A percentile compares a stretch with the other conserved stretches of the same genome.
phyloP scores from a whole-genome alignment of 257 asterid genomes.

The Coffea eugenioides region DNA sequence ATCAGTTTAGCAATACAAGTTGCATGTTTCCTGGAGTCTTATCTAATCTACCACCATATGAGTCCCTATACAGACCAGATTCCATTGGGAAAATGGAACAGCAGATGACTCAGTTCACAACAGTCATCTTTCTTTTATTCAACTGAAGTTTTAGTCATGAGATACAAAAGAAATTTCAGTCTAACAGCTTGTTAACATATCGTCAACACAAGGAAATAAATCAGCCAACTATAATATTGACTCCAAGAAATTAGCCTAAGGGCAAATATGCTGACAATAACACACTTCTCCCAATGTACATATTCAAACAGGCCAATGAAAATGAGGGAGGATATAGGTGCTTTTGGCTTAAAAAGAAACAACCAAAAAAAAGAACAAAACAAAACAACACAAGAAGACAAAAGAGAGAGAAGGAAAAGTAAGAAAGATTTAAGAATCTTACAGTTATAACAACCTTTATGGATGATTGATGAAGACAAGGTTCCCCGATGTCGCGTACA shows the following conservation, averaged over 20 bases:
- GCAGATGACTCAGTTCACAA: background rate
- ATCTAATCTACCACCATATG: background rate
- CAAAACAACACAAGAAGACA: background rate
- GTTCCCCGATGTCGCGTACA: slow-evolving; percentile 93
- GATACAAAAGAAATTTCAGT: background rate
- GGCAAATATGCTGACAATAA: background rate
- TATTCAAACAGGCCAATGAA: background rate
- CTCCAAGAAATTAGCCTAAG: background rate
- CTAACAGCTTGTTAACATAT: background rate
- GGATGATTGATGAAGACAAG: slow-evolving; percentile 87
- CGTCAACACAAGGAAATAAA: background rate
- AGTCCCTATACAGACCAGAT: background rate
- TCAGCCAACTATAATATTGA: background rate
- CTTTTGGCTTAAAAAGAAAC: background rate
- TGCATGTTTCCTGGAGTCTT: background rate
- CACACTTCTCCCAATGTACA: background rate
- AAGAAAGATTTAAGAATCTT: slow-evolving; percentile 39
- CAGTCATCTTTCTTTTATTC: background rate
- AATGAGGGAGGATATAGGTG: background rate
- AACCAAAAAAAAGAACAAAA: too few relatives aligned
- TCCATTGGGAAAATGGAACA: background rate
- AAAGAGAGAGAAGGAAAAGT: background rate
- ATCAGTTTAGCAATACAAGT: background rate
- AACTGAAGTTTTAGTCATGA: background rate
- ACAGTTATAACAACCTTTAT: slow-evolving; percentile 75